These are phyloP conservation scores for Capillidium rhysosporum DNA, from an alignment of 371 early-diverging fungal genomes.

Conservation along the genomic window DNA sequence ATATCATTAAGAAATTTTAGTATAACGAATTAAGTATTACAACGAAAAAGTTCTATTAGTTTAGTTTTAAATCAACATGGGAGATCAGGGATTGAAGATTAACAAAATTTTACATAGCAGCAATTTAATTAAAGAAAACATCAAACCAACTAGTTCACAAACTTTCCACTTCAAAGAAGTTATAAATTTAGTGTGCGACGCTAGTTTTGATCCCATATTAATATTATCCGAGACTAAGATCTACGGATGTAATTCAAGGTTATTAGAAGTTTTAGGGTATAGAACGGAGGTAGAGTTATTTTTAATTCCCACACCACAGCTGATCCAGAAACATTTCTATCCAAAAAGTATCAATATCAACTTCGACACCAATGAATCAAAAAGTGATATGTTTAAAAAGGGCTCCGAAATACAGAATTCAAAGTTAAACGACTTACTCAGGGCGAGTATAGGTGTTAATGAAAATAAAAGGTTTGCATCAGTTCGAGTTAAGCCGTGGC, in stretches of 20 bases:
- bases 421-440: not conserved
- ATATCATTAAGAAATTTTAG: too few species aligned
- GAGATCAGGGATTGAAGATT: too few species aligned
- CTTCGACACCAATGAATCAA: not conserved
- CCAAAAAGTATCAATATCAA: not conserved
- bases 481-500: not conserved
- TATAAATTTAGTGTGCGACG: not conserved
- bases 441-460: not conserved
- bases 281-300: not conserved
- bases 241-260: not conserved
- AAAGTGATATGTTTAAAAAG: not conserved
- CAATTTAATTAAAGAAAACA: too few species aligned
- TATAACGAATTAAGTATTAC: too few species aligned
- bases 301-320: not conserved
- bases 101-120: too few species aligned
- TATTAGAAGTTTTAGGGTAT: not conserved
- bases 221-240: not conserved
- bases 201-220: not conserved
- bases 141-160: too few species aligned
- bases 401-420: not conserved
- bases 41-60: too few species aligned
- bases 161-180: not conserved
- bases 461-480: not conserved
- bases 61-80: too few species aligned
- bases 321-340: conserved; percentile 1